A percentile compares a stretch with the other conserved stretches of the same genome.
Evolutionary conservation across 2,329 filamentous ascomycete genomes (phyloP).

Genomic region (Podosphaera xanthii): DNA sequence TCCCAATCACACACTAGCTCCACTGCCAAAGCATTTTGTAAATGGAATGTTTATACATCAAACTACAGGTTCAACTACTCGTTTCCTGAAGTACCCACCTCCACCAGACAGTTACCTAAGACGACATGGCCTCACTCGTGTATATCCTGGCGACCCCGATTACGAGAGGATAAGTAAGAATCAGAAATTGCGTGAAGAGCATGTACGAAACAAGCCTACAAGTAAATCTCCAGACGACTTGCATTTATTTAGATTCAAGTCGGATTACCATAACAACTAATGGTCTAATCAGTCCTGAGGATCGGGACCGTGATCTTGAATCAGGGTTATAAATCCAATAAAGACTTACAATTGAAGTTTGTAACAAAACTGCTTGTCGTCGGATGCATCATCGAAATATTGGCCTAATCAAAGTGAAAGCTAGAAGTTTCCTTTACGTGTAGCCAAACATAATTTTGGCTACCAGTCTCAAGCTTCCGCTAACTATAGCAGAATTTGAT

Average conservation of each 20-base stretch:
- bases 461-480: too few relatives aligned
- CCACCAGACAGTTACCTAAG: constrained; percentile 29
- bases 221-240: too few relatives aligned
- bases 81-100: constrained; percentile 24
- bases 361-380: too few relatives aligned
- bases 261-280: too few relatives aligned
- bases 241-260: too few relatives aligned
- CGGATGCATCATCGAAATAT: too few relatives aligned
- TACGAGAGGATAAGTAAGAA: constrained; percentile 31
- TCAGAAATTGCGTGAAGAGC: constrained; percentile 25
- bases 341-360: too few relatives aligned
- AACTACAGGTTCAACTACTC: constrained; percentile 23
- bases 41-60: constrained; percentile 31
- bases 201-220: not conserved
- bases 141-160: constrained; percentile 32
- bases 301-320: not conserved
- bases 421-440: too few relatives aligned
- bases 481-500: too few relatives aligned
- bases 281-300: not conserved
- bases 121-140: constrained; percentile 29
- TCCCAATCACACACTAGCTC: constrained; percentile 29
- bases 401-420: too few relatives aligned
- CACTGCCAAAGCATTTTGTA: constrained; percentile 33
- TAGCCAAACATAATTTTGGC: too few relatives aligned
- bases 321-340: too few relatives aligned